Evolutionary conservation across 2,329 filamentous ascomycete genomes (phyloP), one percentile per base, ranked within the genome.

Genomic region (Passalora sequoiae): DNA sequence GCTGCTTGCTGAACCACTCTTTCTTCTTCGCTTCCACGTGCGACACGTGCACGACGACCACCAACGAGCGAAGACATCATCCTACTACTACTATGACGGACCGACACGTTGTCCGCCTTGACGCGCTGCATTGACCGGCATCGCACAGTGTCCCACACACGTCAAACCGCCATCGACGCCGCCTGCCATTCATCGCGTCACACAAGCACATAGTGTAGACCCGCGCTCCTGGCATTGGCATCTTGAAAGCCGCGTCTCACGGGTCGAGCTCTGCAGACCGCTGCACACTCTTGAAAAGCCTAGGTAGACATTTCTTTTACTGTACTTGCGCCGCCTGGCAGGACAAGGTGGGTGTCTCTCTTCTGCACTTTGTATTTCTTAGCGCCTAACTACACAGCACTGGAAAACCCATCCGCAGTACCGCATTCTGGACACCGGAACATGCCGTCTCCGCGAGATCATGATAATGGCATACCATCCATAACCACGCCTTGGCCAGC

Each of bases 401-500:
- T n/a, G n/a, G n/a, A n/a, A n/a, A n/a, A n/a, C n/a, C n/a, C n/a
- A n/a, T n/a, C n/a, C n/a, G n/a, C n/a, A n/a, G n/a, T n/a, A n/a
- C n/a, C n/a, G n/a, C n/a, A n/a, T n/a, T n/a, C n/a, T n/a, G n/a
- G n/a, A n/a, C n/a, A n/a, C n/a, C n/a, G n/a, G n/a, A n/a, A n/a
- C n/a, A n/a, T n/a, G n/a, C n/a, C n/a, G n/a, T n/a, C n/a, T n/a
- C 16, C 38, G 25, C 44, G 45, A 40, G 29, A 36, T 30, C 30
- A 40, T 36, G 27, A 40, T 25, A 37, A 50, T 40, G 44, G 42
- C 8, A 7, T 43, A 4, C 49, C 43, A 19, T 38, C 50, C 6
- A 47, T 50, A n/a, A 41, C 40, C 10, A 43, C 43, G 10, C 44
- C 50, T 42, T 63, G 60, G 60, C 56, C 57, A 1, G 43, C 52